Evolutionary conservation across 331 rosid species (phyloP).

Genomic region (Spiraea crenata): DNA sequence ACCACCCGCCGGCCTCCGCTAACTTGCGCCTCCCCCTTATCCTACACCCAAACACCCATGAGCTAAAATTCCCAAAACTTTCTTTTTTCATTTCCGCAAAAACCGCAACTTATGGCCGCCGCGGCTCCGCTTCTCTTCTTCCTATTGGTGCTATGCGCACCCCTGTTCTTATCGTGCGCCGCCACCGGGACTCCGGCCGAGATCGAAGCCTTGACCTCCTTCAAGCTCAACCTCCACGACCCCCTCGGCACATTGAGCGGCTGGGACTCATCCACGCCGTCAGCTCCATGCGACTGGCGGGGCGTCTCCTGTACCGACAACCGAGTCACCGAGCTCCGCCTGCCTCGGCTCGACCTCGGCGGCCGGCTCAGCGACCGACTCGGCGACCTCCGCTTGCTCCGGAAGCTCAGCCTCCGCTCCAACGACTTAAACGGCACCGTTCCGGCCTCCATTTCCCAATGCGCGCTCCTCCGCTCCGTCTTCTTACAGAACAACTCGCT

Average conservation of each 20-base stretch:
- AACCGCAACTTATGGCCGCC: constrained; percentile 17
- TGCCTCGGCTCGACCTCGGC: constrained; percentile 78
- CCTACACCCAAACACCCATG: not conserved
- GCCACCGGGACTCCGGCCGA: constrained; percentile 24
- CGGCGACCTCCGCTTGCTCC: constrained; percentile 50
- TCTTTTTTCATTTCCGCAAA: not conserved
- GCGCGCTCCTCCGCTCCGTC: constrained; percentile 55
- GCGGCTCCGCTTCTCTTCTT: constrained; percentile 12
- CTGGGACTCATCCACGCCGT: constrained; percentile 44
- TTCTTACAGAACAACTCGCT: constrained; percentile 72
- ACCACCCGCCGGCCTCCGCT: constrained; percentile 4
- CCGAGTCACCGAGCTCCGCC: constrained; percentile 68
- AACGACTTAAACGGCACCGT: constrained; percentile 76
- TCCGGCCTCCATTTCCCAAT: constrained; percentile 61
- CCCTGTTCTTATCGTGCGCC: constrained; percentile 59
- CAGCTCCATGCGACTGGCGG: constrained; percentile 60
- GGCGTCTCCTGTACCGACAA: constrained; percentile 45
- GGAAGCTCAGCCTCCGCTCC: constrained; percentile 69
- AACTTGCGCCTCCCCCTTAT: constrained; percentile 17
- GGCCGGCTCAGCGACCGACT: constrained; percentile 66
- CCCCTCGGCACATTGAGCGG: constrained; percentile 40
- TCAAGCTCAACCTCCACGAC: constrained; percentile 44
- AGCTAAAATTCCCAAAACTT: not conserved
- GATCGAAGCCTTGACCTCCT: constrained; percentile 46
- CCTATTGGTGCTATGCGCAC: constrained; percentile 38